A percentile compares a stretch with the other conserved stretches of the same genome.
phyloP scores from a whole-genome alignment of 345 rosid genomes.

The Luvunga scandens region DNA sequence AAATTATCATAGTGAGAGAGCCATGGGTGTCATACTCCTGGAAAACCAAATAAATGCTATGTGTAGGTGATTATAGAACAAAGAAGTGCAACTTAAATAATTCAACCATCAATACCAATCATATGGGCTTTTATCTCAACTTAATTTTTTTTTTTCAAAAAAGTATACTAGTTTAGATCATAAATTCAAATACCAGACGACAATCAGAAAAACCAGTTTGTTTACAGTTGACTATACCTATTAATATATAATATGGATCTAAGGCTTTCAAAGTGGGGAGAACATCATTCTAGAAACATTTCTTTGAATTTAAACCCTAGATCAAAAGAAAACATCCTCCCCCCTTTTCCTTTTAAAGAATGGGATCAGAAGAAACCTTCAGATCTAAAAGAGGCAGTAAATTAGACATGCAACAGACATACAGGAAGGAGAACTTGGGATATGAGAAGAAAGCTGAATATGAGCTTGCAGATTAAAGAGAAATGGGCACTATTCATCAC shows the following conservation, averaged over 20 bases:
- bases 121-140: background rate
- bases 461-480: conserved; percentile 5
- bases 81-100: background rate
- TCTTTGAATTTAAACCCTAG: background rate
- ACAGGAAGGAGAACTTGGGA: background rate
- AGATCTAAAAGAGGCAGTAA: background rate
- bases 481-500: background rate
- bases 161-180: background rate
- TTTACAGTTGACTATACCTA: background rate
- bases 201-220: background rate
- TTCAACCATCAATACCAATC: background rate
- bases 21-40: background rate
- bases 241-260: background rate
- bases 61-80: background rate
- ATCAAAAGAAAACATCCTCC: background rate
- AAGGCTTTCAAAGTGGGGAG: background rate
- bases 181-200: background rate
- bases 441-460: background rate
- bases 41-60: background rate
- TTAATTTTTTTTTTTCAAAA: no score
- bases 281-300: background rate
- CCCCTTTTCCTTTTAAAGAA: no score
- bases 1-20: background rate
- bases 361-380: background rate
- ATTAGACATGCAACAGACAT: background rate